A percentile compares a stretch with the other conserved stretches of the same genome.
Conservation (phyloP, 345 rosid species). For the Rhodomyrtus tomentosa region DNA sequence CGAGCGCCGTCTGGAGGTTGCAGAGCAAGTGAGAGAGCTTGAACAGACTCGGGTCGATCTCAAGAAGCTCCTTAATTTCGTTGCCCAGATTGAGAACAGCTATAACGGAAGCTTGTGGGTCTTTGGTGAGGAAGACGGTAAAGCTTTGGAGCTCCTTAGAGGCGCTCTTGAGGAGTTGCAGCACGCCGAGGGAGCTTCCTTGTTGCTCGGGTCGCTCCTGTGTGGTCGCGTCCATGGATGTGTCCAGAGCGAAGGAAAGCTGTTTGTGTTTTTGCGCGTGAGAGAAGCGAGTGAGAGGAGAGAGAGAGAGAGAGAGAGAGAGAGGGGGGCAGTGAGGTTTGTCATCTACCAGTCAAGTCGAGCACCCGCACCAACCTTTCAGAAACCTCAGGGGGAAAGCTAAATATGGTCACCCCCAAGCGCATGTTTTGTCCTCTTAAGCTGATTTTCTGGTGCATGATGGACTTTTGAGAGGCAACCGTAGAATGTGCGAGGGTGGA, state of each 20-base stretch:
- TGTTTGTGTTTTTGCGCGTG: background rate
- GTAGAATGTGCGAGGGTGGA: background rate
- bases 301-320: background rate
- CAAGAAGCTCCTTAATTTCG: slow-evolving; percentile 1
- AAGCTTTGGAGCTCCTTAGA: slow-evolving; percentile 27
- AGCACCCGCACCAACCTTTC: background rate
- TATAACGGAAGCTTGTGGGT: slow-evolving; percentile 9
- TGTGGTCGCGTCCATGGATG: slow-evolving; percentile 13
- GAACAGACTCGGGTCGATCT: slow-evolving; percentile 6
- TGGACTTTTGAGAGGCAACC: background rate
- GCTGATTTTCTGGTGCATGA: background rate
- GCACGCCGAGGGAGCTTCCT: background rate
- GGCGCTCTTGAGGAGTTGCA: slow-evolving; percentile 18
- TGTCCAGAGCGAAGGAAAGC: background rate
- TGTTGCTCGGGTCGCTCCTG: background rate
- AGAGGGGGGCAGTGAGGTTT: background rate
- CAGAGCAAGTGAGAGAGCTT: slow-evolving; percentile 18
- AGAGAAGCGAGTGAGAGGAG: background rate
- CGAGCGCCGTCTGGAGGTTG: slow-evolving; percentile 21
- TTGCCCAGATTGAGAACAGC: slow-evolving; percentile 13
- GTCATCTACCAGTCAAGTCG: background rate
- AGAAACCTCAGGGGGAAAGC: background rate
- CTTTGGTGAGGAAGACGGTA: slow-evolving; percentile 15
- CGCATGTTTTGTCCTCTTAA: background rate
- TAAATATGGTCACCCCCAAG: background rate